phyloP scores from a whole-genome alignment of 108 stramenopile species.

The Nannochloropsis gaditana region DNA sequence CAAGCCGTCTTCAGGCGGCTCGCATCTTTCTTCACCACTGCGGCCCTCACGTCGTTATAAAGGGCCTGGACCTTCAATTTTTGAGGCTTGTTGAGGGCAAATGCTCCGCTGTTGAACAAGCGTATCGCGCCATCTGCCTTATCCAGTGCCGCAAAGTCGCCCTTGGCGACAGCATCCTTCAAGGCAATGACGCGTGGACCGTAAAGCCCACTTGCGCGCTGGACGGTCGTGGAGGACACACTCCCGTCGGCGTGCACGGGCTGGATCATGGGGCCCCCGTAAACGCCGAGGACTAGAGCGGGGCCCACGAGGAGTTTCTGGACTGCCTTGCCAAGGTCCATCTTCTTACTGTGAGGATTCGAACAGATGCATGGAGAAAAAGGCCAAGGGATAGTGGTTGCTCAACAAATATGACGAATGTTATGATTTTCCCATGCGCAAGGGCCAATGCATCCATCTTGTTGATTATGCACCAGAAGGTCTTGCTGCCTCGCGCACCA shows the following conservation, averaged over 20 bases:
- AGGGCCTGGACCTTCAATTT: background rate
- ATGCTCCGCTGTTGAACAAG: slow-evolving; percentile 81
- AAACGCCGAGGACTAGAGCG: background rate
- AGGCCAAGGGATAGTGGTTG: background rate
- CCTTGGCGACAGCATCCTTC: slow-evolving; percentile 65
- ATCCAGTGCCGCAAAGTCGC: slow-evolving; percentile 78
- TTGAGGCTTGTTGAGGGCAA: background rate
- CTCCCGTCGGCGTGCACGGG: slow-evolving; percentile 70
- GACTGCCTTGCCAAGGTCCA: background rate
- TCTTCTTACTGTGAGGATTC: background rate
- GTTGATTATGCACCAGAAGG: no score
- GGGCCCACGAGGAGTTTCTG: background rate
- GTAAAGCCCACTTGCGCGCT: slow-evolving; percentile 65
- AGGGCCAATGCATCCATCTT: no score
- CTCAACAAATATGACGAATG: background rate
- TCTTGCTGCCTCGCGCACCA: no score
- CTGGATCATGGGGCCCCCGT: slow-evolving; percentile 1
- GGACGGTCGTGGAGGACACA: slow-evolving; percentile 61
- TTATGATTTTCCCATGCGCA: no score
- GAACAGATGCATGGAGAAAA: background rate
- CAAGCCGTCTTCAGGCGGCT: background rate
- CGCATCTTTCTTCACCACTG: background rate
- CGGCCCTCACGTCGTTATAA: background rate
- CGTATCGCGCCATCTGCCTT: slow-evolving; percentile 82
- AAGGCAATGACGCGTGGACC: slow-evolving; percentile 72